Evolutionary conservation across 192 early-diverging fungal genomes (phyloP).

Genomic region (Cetraspora pellucida): DNA sequence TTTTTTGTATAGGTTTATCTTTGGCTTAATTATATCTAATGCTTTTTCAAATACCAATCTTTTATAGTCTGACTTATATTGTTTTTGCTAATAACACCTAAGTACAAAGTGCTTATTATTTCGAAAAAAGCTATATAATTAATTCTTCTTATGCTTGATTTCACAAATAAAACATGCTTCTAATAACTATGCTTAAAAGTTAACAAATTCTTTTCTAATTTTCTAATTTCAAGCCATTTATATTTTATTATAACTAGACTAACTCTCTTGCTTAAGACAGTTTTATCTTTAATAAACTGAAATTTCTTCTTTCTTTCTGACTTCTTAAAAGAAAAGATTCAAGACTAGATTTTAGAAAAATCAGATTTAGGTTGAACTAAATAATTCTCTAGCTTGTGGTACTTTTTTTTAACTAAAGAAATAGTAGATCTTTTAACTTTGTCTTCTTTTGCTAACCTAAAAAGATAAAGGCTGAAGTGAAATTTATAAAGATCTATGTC

Average conservation of each 20-base stretch:
- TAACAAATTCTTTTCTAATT: conserved; percentile 5
- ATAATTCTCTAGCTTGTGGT: conserved; percentile 18
- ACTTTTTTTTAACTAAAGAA: conserved; percentile 19
- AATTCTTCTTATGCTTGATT: conserved; percentile 10
- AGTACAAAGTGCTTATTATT: conserved; percentile 6
- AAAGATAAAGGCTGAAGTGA: conserved; percentile 10
- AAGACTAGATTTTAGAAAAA: conserved; percentile 19
- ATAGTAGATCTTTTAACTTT: too few species aligned
- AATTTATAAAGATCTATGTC: conserved; percentile 17
- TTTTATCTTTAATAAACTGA: too few species aligned
- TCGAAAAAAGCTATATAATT: conserved; percentile 21
- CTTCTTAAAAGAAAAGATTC: conserved; percentile 18
- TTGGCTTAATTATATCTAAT: too few species aligned
- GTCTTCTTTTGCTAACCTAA: conserved; percentile 13
- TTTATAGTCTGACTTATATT: conserved; percentile 19
- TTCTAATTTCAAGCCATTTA: too few species aligned
- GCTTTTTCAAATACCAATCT: conserved; percentile 2
- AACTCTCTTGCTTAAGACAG: too few species aligned
- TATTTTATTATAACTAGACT: too few species aligned
- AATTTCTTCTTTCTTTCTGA: conserved; percentile 7
- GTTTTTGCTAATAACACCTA: conserved; percentile 19
- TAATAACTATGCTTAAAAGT: conserved; percentile 18
- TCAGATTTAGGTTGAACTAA: conserved; percentile 28
- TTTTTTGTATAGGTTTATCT: too few species aligned
- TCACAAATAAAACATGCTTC: conserved; percentile 20